Conservation (phyloP, 768 basidiomycete genomes). For the Rhodotorula babjevae region DNA sequence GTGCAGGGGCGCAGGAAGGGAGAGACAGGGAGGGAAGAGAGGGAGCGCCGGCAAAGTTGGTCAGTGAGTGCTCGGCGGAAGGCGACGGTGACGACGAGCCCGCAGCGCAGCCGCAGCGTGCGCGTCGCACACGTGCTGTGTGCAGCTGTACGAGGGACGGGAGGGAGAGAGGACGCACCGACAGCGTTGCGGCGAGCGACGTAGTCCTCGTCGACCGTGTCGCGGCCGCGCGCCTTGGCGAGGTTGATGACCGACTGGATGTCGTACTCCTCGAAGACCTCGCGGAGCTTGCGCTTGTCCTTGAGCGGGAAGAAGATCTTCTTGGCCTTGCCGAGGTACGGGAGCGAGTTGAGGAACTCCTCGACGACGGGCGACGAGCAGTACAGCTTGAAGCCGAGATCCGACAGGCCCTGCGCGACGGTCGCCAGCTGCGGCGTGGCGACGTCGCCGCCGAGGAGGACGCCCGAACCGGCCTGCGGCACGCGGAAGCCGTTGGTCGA, state of each 20-base stretch:
- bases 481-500: constrained; percentile 94
- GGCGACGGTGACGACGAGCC: neutral
- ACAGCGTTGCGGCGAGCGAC: constrained; percentile 71
- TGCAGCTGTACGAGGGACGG: no score
- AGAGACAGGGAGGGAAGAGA: neutral
- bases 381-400: constrained; percentile 92
- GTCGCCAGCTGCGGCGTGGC: constrained; percentile 76
- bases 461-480: constrained; percentile 72
- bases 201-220: constrained; percentile 86
- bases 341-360: constrained; percentile 69
- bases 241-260: constrained; percentile 94
- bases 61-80: neutral
- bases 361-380: constrained; percentile 77
- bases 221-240: constrained; percentile 68
- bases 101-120: no score
- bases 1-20: constrained; percentile 3
- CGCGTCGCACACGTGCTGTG: neutral
- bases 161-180: constrained; percentile 42
- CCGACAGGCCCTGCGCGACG: constrained; percentile 71
- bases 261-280: constrained; percentile 58
- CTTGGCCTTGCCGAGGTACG: constrained; percentile 62
- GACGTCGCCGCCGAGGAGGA: constrained; percentile 82
- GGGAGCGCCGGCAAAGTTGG: constrained; percentile 3
- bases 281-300: constrained; percentile 71
- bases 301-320: constrained; percentile 93